Conservation (phyloP, 2,329 filamentous ascomycete species). For the Nigrograna mackinnonii region DNA sequence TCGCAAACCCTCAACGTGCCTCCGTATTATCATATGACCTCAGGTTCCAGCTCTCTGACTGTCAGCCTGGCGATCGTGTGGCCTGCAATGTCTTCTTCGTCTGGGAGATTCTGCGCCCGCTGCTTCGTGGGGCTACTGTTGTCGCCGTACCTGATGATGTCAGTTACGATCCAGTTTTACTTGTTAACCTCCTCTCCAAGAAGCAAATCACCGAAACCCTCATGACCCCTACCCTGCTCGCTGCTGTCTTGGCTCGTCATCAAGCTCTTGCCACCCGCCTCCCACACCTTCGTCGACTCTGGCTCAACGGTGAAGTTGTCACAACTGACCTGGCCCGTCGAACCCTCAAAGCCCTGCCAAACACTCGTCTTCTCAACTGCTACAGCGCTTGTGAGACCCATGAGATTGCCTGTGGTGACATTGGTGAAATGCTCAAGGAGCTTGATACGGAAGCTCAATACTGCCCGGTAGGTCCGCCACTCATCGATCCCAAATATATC, state of each 20-base stretch:
- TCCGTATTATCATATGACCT: conserved; percentile 75
- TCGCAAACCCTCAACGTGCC: conserved; percentile 77
- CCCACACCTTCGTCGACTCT: conserved; percentile 69
- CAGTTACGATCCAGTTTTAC: conserved; percentile 75
- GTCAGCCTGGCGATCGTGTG: conserved; percentile 73
- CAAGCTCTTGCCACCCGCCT: conserved; percentile 66
- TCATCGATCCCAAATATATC: conserved; percentile 66
- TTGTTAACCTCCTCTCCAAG: conserved; percentile 70
- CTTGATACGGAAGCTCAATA: conserved; percentile 64
- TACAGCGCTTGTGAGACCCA: conserved; percentile 85
- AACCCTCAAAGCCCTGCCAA: conserved; percentile 68
- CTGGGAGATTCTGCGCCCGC: conserved; percentile 80
- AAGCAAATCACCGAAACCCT: conserved; percentile 77
- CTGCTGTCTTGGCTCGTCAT: conserved; percentile 73
- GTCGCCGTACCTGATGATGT: conserved; percentile 74
- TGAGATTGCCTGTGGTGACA: conserved; percentile 77
- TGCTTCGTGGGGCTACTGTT: conserved; percentile 76
- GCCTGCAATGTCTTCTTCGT: conserved; percentile 90
- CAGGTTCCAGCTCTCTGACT: conserved; percentile 70
- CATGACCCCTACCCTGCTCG: conserved; percentile 80
- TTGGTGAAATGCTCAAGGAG: conserved; percentile 64
- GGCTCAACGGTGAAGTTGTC: conserved; percentile 84
- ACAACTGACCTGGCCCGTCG: conserved; percentile 75
- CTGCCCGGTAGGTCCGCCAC: conserved; percentile 73
- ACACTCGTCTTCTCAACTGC: conserved; percentile 73